A percentile compares a stretch with the other conserved stretches of the same genome.
Evolutionary conservation across 331 rosid genomes (phyloP).

Genomic region (Pyrus hybrid): DNA sequence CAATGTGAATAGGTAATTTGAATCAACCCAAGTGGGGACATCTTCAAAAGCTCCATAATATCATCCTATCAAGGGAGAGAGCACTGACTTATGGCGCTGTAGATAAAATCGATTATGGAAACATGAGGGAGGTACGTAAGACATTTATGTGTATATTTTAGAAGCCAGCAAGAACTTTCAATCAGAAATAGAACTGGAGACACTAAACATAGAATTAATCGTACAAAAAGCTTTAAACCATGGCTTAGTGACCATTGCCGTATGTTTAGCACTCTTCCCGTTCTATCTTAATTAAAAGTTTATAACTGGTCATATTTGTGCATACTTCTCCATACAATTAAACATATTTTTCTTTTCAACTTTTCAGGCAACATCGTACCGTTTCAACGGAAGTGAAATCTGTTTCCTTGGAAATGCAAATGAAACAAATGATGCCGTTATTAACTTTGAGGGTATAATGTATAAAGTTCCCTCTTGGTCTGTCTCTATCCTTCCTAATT

Average conservation of each 20-base stretch:
- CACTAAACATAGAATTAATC: no score
- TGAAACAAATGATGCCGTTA: background rate
- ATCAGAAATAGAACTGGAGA: no score
- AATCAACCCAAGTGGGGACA: constrained; percentile 27
- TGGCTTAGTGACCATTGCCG: no score
- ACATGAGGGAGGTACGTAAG: background rate
- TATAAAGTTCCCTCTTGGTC: constrained; percentile 18
- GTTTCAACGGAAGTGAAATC: background rate
- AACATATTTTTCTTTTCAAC: background rate
- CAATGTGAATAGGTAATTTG: background rate
- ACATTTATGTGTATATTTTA: no score
- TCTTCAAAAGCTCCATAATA: constrained; percentile 11
- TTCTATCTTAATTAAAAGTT: no score
- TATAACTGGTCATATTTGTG: no score
- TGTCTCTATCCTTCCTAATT: constrained; percentile 5
- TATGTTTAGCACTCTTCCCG: no score
- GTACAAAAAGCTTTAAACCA: no score
- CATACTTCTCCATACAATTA: background rate
- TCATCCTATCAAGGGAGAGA: background rate
- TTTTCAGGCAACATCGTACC: background rate
- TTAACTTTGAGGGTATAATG: background rate
- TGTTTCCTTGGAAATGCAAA: constrained; percentile 19
- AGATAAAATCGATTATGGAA: background rate
- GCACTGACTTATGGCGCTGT: background rate
- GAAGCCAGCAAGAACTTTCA: no score